Percentiles rank a stretch among this genome's conserved stretches.
These are phyloP conservation scores for Pythium folliculosum DNA, from an alignment of 352 stramenopile species.

Conservation along the genomic window DNA sequence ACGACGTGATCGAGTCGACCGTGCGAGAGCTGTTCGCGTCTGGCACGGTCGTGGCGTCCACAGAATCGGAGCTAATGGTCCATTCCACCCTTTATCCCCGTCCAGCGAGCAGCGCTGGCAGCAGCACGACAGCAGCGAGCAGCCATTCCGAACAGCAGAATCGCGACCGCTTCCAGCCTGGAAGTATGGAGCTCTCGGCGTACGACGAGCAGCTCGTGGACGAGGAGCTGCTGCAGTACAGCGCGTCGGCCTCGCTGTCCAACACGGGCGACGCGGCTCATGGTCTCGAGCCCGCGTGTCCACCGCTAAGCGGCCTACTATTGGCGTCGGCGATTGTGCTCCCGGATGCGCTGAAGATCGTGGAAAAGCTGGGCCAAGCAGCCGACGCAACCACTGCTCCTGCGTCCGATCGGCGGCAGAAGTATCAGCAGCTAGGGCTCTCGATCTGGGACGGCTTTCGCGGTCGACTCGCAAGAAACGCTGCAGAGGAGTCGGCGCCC, in stretches of 20 bases:
- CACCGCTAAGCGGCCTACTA: slow-evolving; percentile 26
- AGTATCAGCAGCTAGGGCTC: slow-evolving; percentile 12
- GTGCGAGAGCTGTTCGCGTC: slow-evolving; percentile 20
- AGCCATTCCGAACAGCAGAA: background rate
- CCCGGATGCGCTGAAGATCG: slow-evolving; percentile 41
- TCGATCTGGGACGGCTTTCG: slow-evolving; percentile 50
- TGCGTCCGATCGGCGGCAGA: slow-evolving; percentile 18
- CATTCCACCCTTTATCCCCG: background rate
- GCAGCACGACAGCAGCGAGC: slow-evolving; percentile 20
- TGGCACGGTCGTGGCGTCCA: background rate
- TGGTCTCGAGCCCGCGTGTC: slow-evolving; percentile 20
- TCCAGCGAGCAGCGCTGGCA: slow-evolving; percentile 11
- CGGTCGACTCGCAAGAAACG: slow-evolving; percentile 31
- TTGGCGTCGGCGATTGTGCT: slow-evolving; percentile 55
- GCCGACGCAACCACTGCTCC: slow-evolving; percentile 4
- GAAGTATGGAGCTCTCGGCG: slow-evolving; percentile 20
- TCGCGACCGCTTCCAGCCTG: background rate
- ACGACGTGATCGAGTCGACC: slow-evolving; percentile 6
- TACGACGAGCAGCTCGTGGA: slow-evolving; percentile 18
- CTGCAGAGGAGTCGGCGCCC: background rate
- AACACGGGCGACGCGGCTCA: slow-evolving; percentile 3
- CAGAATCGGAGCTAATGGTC: background rate
- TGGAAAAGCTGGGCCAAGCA: slow-evolving; percentile 38
- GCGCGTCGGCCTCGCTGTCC: slow-evolving; percentile 6
- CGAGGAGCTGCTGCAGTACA: slow-evolving; percentile 12